A percentile compares a stretch with the other conserved stretches of the same genome.
These are phyloP conservation scores for Penicillium sp. DNA, from an alignment of 2,329 filamentous ascomycete species.

Conservation along the genomic window DNA sequence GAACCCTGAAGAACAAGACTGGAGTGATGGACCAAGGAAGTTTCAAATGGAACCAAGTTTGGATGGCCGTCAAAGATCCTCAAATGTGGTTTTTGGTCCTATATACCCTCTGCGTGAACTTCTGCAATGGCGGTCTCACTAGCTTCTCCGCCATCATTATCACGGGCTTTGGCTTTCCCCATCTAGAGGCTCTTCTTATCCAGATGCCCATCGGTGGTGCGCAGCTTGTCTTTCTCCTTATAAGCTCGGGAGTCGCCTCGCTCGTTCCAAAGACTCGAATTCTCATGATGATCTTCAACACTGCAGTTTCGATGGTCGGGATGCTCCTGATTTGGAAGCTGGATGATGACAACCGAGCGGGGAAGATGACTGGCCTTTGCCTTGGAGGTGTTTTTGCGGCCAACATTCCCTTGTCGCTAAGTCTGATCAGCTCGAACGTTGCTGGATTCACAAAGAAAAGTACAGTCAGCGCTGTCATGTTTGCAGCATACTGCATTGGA, in stretches of 20 bases:
- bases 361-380: constrained; percentile 32
- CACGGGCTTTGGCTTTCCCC: constrained; percentile 43
- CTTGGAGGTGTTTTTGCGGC: constrained; percentile 36
- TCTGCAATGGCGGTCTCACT: constrained; percentile 38
- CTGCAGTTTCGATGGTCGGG: constrained; percentile 30
- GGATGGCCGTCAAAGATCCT: constrained; percentile 31
- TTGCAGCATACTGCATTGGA: constrained; percentile 45
- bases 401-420: constrained; percentile 39
- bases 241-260: constrained; percentile 32
- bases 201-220: constrained; percentile 40
- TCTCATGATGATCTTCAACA: constrained; percentile 37
- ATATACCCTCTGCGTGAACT: constrained; percentile 35
- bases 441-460: constrained; percentile 41
- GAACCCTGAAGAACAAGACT: constrained; percentile 54
- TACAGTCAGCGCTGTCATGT: constrained; percentile 48
- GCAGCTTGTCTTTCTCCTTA: constrained; percentile 35
- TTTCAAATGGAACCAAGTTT: constrained; percentile 48
- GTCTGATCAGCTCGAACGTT: constrained; percentile 38
- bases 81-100: constrained; percentile 37
- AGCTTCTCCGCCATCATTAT: constrained; percentile 40
- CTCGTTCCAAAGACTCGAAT: constrained; percentile 30
- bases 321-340: constrained; percentile 38
- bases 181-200: constrained; percentile 37
- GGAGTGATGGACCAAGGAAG: constrained; percentile 55
- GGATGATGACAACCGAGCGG: constrained; percentile 25